Conservation (phyloP, 352 stramenopile genomes). For the Phytophthora citrophthora region DNA sequence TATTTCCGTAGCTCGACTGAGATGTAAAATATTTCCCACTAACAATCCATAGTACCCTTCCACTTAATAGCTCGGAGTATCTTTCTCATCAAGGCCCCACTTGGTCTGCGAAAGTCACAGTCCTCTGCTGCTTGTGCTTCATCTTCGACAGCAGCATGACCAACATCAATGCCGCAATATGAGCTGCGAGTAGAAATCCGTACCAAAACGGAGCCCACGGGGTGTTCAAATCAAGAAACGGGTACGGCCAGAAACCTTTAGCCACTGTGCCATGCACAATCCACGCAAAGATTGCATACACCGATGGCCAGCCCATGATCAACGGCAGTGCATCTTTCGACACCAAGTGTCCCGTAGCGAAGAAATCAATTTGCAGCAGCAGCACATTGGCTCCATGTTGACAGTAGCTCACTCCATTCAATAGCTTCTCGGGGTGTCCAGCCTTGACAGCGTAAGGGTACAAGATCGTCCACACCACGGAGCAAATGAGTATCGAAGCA, state of each 20-base stretch:
- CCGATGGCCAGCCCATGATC: constrained; percentile 61
- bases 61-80: neutral
- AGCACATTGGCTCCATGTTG: constrained; percentile 80
- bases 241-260: constrained; percentile 82
- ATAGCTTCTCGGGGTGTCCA: constrained; percentile 53
- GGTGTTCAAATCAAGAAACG: constrained; percentile 77
- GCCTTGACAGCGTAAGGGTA: constrained; percentile 65
- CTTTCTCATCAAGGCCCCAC: constrained; percentile 3
- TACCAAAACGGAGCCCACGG: constrained; percentile 81
- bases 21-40: constrained; percentile 26
- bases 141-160: constrained; percentile 56
- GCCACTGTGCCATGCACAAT: constrained; percentile 73
- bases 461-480: constrained; percentile 80
- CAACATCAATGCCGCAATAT: constrained; percentile 46
- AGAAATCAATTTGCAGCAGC: constrained; percentile 75
- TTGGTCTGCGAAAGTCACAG: constrained; percentile 7
- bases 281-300: constrained; percentile 81
- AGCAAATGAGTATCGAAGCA: constrained; percentile 68
- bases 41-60: constrained; percentile 1
- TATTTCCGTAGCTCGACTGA: constrained; percentile 2
- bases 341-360: constrained; percentile 53
- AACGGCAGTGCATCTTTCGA: constrained; percentile 65
- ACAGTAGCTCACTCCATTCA: constrained; percentile 85
- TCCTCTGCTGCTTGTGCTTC: constrained; percentile 36
- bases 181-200: constrained; percentile 55